Evolutionary conservation across 148 eudicot species (phyloP).

Genomic region (Fagopyrum tataricum): DNA sequence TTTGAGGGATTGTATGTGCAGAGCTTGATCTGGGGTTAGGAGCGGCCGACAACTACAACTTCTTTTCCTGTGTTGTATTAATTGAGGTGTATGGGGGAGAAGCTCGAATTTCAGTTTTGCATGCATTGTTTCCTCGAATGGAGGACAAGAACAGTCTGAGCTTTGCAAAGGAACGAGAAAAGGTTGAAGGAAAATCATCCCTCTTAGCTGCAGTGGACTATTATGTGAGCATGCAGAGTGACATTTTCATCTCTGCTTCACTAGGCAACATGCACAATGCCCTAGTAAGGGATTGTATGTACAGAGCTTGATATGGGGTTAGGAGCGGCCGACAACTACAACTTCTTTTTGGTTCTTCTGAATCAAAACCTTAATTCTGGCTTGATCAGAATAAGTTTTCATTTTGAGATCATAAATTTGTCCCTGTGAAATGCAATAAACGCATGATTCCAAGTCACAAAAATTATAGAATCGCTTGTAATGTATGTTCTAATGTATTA

Average conservation of each 20-base stretch:
- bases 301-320: slow-evolving; percentile 29
- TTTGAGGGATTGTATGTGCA: slow-evolving; percentile 97
- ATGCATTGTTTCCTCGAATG: slow-evolving; percentile 72
- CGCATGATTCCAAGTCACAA: not conserved
- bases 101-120: slow-evolving; percentile 66
- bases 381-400: slow-evolving; percentile 3
- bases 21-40: slow-evolving; percentile 20
- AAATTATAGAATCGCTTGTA: not conserved
- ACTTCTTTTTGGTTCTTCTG: not conserved
- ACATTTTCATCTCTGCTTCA: slow-evolving; percentile 92
- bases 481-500: not conserved
- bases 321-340: not conserved
- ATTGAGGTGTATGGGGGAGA: slow-evolving; percentile 82
- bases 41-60: not conserved
- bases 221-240: slow-evolving; percentile 85
- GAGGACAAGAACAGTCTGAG: slow-evolving; percentile 88
- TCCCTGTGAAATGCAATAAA: not conserved
- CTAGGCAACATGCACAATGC: slow-evolving; percentile 99
- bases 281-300: slow-evolving; percentile 94
- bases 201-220: slow-evolving; percentile 90
- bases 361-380: not conserved
- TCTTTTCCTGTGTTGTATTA: not conserved
- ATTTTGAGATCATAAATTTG: not conserved
- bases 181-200: slow-evolving; percentile 85
- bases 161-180: slow-evolving; percentile 46